Percentiles rank a stretch among this genome's conserved stretches.
phyloP scores from a whole-genome alignment of 192 early-diverging fungal species.

The Backusella luteola region DNA sequence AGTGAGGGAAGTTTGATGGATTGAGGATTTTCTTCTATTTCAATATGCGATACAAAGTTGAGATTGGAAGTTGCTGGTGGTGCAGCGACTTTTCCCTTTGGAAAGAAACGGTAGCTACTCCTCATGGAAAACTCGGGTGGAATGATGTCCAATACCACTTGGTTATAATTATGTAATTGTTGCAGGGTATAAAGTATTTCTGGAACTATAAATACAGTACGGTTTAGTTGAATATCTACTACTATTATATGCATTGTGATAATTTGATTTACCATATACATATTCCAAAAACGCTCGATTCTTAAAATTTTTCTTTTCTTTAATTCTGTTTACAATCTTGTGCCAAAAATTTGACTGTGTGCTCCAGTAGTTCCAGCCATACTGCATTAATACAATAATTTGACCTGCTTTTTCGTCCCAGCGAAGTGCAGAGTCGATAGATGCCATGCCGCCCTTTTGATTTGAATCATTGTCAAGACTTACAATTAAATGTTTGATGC shows the following conservation, averaged over 20 bases:
- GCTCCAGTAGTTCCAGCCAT: constrained; percentile 37
- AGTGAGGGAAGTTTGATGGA: neutral
- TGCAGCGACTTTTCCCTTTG: neutral
- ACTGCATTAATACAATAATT: constrained; percentile 36
- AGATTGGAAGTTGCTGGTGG: neutral
- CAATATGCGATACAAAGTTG: constrained; percentile 11
- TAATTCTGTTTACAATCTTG: constrained; percentile 28
- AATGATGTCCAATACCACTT: constrained; percentile 28
- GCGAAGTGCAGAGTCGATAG: constrained; percentile 31
- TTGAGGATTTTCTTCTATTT: constrained; percentile 4
- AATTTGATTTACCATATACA: constrained; percentile 21
- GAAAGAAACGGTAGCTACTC: constrained; percentile 14
- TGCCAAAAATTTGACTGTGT: constrained; percentile 27
- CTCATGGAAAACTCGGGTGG: constrained; percentile 32
- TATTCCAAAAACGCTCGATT: constrained; percentile 35
- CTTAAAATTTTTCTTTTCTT: constrained; percentile 31
- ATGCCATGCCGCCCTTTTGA: constrained; percentile 25
- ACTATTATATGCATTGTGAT: neutral
- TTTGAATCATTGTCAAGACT: constrained; percentile 28
- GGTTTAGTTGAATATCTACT: neutral
- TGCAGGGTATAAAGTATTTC: constrained; percentile 31
- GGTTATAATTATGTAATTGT: constrained; percentile 20
- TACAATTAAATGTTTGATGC: constrained; percentile 38
- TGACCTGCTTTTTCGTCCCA: constrained; percentile 36
- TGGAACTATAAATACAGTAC: constrained; percentile 11